Evolutionary conservation across 2,329 filamentous ascomycete genomes (phyloP).

Genomic region (Cordyceps farinosa): DNA sequence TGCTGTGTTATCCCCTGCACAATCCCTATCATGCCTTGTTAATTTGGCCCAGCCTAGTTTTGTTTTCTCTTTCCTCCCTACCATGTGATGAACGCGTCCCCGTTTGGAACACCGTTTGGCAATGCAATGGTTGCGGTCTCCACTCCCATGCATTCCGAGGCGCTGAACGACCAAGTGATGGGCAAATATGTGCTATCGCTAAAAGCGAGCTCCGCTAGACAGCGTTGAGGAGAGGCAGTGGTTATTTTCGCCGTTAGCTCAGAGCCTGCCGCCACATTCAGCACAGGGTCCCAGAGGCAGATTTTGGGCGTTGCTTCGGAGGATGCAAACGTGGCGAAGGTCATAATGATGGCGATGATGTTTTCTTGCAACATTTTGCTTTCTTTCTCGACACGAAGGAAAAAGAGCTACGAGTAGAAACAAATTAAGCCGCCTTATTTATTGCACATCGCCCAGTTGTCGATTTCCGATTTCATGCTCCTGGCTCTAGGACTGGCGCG

Average conservation of each 20-base stretch:
- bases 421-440: not conserved
- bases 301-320: not conserved
- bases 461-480: not conserved
- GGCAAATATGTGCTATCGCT: slow-evolving; percentile 4
- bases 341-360: not conserved
- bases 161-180: slow-evolving; percentile 9
- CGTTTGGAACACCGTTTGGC: slow-evolving; percentile 12
- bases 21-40: not conserved
- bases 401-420: not conserved
- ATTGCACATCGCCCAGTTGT: not conserved
- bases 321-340: not conserved
- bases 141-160: not conserved
- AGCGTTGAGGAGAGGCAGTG: not conserved
- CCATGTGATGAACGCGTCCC: slow-evolving; percentile 13
- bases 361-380: not conserved
- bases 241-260: slow-evolving; percentile 1
- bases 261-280: not conserved
- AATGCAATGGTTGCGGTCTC: slow-evolving; percentile 5
- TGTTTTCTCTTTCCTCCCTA: slow-evolving; percentile 1
- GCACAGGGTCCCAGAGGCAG: not conserved
- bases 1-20: slow-evolving; percentile 2
- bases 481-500: not conserved
- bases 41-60: not conserved
- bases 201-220: slow-evolving; percentile 5
- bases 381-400: not conserved